Base-by-base conservation (phyloP, 139 green algal species). In the Zygnema cylindricum region DNA sequence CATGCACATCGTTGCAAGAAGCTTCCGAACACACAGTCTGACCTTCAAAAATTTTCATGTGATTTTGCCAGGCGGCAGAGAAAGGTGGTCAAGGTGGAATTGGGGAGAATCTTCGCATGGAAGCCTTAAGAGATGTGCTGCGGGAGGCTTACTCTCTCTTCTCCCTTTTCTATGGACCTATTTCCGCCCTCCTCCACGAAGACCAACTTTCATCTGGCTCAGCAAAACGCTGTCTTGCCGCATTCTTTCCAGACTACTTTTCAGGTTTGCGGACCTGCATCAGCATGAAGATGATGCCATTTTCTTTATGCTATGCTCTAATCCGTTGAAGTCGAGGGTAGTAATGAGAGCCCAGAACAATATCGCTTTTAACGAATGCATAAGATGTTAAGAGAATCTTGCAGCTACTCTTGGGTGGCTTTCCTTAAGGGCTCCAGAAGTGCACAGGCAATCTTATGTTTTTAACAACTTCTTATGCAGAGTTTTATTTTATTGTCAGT, bases 201-300 rank as follows among this genome's bases (percentile, higher is more conserved):
- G 49, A 83, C 41, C 76, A 83, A 83, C n/a, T 35, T 33, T 63
- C 7, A 38, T 0, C 78, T 11, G 38, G 23, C 41, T 22, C 77
- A 36, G 32, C 77, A 25, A 54, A 43, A 1, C 77, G 57, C 16
- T 55, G 1, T 1, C 77, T 86, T 35, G 49, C 69, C n/a, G 38
- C 78, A 38, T 86, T 86, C 1, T 63, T 86, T 1, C 78, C 78
- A 0, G 78, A 86, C 78, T 86, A 76, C 42, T 41, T 86, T 63
- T 69, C 77, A 63, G 77, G 77, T 85, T 1, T 16, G 77, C 49
- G 49, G 16, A 7, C n/a, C n/a, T n/a, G n/a, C n/a, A n/a, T n/a
- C n/a, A n/a, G n/a, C n/a, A n/a, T n/a, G n/a, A n/a, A n/a, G n/a
- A n/a, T n/a, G n/a, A n/a, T n/a, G n/a, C n/a, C n/a, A n/a, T n/a